Percentiles rank a stretch among this genome's conserved stretches.
These are phyloP conservation scores for Linnemannia zychae DNA, from an alignment of 192 early-diverging fungal genomes.

Conservation along the genomic window DNA sequence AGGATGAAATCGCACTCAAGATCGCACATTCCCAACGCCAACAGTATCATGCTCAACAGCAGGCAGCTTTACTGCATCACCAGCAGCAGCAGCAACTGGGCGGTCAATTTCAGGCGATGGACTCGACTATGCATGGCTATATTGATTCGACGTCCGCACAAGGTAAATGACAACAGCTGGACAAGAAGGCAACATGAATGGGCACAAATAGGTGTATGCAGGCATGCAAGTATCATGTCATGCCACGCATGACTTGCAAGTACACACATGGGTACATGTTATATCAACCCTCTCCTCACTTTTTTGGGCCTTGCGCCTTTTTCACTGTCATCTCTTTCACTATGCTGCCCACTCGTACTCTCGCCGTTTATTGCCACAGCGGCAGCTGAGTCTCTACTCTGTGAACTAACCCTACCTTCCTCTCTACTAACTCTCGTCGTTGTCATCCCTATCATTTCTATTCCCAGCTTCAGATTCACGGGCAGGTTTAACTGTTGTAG, in stretches of 20 bases:
- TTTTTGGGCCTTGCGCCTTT: not conserved
- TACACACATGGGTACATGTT: not conserved
- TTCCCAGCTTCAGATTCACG: conserved; percentile 31
- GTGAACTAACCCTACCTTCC: not conserved
- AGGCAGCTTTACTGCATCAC: not conserved
- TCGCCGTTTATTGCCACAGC: not conserved
- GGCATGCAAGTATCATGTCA: not conserved
- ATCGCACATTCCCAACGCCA: conserved; percentile 31
- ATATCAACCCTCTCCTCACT: not conserved
- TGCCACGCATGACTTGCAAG: not conserved
- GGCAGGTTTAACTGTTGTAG: conserved; percentile 40
- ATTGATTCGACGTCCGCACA: not conserved
- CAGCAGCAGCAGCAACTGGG: conserved; percentile 24
- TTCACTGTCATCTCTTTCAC: not conserved
- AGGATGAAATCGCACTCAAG: conserved; percentile 39
- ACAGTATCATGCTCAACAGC: conserved; percentile 16
- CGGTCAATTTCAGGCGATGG: not conserved
- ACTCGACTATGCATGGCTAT: not conserved
- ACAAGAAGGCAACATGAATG: not conserved
- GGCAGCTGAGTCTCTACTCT: not conserved
- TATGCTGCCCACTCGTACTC: not conserved
- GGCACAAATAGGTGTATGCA: not conserved
- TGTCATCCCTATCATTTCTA: not conserved
- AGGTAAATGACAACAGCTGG: not conserved
- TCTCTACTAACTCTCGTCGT: not conserved